Evolutionary conservation across 495 filamentous ascomycete species (phyloP).

Genomic region (Lasiosphaeriaceae sp.): DNA sequence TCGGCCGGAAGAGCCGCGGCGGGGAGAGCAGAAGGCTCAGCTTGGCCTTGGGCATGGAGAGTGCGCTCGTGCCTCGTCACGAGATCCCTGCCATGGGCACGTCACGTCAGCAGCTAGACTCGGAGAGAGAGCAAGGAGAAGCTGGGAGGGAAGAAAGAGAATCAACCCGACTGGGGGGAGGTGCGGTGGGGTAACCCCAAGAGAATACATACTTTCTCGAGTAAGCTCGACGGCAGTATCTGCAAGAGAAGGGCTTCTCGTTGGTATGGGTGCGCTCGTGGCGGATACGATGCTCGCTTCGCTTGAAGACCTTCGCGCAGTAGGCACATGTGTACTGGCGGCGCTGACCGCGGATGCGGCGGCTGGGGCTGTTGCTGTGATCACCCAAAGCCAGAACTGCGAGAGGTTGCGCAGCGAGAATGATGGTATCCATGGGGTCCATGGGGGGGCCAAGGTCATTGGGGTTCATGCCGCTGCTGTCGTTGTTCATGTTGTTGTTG

Average conservation of each 20-base stretch:
- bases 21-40: not conserved
- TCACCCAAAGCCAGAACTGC: no score
- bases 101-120: not conserved
- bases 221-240: not conserved
- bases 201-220: not conserved
- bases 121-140: not conserved
- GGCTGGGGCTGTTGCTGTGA: not conserved
- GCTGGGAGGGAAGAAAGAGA: no score
- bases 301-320: constrained; percentile 1
- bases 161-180: no score
- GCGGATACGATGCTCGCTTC: constrained; percentile 1
- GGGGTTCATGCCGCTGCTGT: not conserved
- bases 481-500: no score
- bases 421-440: no score
- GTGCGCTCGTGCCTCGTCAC: constrained; percentile 1
- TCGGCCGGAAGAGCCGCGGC: not conserved
- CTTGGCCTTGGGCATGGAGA: not conserved
- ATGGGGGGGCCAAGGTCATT: no score
- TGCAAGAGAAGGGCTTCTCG: not conserved
- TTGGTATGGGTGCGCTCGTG: constrained; percentile 3
- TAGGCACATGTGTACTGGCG: not conserved
- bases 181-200: no score
- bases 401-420: no score
- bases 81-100: not conserved
- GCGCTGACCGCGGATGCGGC: not conserved